phyloP scores from a whole-genome alignment of 768 basidiomycete species.

The Pleurotus platypus region DNA sequence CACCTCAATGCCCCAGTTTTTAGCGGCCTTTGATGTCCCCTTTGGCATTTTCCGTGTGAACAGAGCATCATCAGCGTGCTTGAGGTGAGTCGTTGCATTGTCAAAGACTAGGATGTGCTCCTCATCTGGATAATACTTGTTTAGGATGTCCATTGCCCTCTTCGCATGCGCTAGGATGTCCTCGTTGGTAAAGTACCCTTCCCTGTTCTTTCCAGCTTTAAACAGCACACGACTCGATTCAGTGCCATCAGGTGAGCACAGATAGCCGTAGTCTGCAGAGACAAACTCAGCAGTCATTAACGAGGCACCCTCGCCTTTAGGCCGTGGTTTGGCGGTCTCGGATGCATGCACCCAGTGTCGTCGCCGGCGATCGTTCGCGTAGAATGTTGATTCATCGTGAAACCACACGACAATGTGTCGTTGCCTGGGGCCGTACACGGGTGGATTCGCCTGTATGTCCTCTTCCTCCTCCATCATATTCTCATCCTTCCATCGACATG shows the following conservation, averaged over 20 bases:
- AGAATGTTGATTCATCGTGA: slow-evolving; percentile 33
- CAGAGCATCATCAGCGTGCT: slow-evolving; percentile 19
- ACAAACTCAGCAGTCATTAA: slow-evolving; percentile 30
- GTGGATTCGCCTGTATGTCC: not conserved
- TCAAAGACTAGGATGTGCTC: slow-evolving; percentile 19
- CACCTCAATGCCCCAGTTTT: slow-evolving; percentile 9
- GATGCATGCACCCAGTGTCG: slow-evolving; percentile 21
- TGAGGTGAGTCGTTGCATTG: slow-evolving; percentile 14
- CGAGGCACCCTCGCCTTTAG: slow-evolving; percentile 29
- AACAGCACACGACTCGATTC: slow-evolving; percentile 16
- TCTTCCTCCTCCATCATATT: slow-evolving; percentile 4
- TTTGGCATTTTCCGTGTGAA: slow-evolving; percentile 25
- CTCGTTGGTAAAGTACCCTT: not conserved
- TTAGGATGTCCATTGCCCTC: slow-evolving; percentile 21
- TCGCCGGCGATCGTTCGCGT: slow-evolving; percentile 24
- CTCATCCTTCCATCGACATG: not conserved
- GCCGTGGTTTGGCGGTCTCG: slow-evolving; percentile 18
- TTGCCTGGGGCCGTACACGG: not conserved
- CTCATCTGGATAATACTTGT: slow-evolving; percentile 16
- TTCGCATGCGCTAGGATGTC: slow-evolving; percentile 19
- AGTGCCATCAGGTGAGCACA: slow-evolving; percentile 10
- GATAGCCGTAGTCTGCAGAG: slow-evolving; percentile 16
- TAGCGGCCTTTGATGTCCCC: not conserved
- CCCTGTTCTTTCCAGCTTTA: slow-evolving; percentile 18
- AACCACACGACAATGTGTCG: slow-evolving; percentile 14